Percentiles rank a stretch among this genome's conserved stretches.
These are phyloP conservation scores for Aphanomyces cochlioides DNA, from an alignment of 352 stramenopile genomes.

Conservation along the genomic window DNA sequence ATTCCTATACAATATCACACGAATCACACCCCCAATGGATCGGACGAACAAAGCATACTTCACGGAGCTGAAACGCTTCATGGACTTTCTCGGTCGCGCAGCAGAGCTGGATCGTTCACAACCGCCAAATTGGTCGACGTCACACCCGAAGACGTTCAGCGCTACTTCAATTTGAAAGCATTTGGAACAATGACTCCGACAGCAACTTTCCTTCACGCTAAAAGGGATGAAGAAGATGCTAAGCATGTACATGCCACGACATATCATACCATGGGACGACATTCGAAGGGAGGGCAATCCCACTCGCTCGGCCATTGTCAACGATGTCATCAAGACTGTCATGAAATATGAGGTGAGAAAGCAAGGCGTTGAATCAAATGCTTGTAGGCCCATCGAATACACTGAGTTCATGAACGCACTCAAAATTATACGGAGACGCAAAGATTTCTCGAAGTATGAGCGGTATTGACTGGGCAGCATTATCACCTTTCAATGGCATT, in stretches of 20 bases:
- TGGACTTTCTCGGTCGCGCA: not conserved
- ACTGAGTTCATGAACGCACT: not conserved
- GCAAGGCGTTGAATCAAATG: not conserved
- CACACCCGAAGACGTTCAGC: not conserved
- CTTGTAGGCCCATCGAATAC: not conserved
- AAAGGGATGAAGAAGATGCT: not conserved
- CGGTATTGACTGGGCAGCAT: not conserved
- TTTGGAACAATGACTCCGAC: constrained; percentile 1
- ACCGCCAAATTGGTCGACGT: not conserved
- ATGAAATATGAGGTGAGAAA: not conserved
- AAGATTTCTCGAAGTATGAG: not conserved
- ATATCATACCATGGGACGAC: not conserved
- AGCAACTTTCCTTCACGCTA: not conserved
- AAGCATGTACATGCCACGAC: not conserved
- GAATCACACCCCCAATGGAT: constrained; percentile 3
- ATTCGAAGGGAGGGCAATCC: not conserved
- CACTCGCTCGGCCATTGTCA: not conserved
- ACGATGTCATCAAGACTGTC: constrained; percentile 3
- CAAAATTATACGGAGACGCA: not conserved
- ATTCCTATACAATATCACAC: constrained; percentile 8
- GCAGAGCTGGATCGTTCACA: not conserved
- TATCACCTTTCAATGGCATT: not conserved
- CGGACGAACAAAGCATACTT: constrained; percentile 1
- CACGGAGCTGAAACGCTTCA: not conserved
- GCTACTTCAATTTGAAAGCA: not conserved